Percentiles rank a stretch among this genome's conserved stretches.
phyloP scores from a whole-genome alignment of 176 grass and related monocot species.

The Typha latifolia region DNA sequence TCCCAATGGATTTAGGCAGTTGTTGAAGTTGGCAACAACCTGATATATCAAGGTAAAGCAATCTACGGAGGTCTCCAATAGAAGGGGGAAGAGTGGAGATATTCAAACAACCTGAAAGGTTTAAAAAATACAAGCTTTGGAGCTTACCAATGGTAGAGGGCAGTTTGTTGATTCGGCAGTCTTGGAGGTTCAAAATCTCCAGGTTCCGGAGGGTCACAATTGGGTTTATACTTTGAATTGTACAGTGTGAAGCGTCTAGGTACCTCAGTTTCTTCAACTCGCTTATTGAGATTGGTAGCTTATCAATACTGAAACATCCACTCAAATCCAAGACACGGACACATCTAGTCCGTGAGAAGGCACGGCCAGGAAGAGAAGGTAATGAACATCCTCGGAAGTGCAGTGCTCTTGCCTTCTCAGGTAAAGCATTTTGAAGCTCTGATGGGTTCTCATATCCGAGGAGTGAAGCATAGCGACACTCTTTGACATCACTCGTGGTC shows the following conservation, averaged over 20 bases:
- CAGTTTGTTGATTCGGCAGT: no score
- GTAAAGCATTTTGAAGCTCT: not conserved
- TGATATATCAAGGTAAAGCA: constrained; percentile 20
- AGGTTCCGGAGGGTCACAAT: no score
- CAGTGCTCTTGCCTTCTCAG: constrained; percentile 14
- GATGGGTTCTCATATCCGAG: not conserved
- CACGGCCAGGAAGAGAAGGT: constrained; percentile 1
- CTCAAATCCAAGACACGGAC: not conserved
- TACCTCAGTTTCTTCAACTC: no score
- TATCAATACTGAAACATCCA: no score
- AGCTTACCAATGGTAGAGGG: no score
- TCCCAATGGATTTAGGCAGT: constrained; percentile 13
- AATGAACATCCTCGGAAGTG: not conserved
- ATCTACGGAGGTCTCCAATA: constrained; percentile 6
- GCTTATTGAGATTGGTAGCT: no score
- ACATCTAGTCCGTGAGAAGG: not conserved
- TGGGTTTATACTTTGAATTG: no score
- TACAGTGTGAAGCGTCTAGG: no score
- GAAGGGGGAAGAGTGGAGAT: not conserved
- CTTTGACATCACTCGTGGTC: constrained; percentile 3
- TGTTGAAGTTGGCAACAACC: not conserved
- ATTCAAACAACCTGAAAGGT: no score
- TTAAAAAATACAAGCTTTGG: no score
- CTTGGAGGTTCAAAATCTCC: no score
- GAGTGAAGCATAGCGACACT: constrained; percentile 1